Conservation (phyloP, 208 protist genomes). For the Phytomonas sp. region DNA sequence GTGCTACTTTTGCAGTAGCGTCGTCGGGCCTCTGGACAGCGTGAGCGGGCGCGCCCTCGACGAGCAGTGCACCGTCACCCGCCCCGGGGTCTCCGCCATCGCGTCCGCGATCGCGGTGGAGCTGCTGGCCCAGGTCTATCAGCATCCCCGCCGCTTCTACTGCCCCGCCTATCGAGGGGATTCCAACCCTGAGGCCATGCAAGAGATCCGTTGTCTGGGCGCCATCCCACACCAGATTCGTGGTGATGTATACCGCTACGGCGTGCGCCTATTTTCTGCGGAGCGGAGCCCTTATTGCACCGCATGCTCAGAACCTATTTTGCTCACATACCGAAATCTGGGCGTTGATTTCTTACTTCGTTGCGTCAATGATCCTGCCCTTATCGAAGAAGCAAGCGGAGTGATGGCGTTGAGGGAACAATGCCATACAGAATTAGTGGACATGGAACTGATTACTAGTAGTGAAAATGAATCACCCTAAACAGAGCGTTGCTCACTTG, state of each 20-base stretch:
- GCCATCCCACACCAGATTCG: slow-evolving; percentile 83
- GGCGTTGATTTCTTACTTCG: slow-evolving; percentile 87
- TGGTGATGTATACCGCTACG: slow-evolving; percentile 81
- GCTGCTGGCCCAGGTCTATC: slow-evolving; percentile 87
- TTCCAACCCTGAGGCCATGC: slow-evolving; percentile 12
- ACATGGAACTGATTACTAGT: slow-evolving; percentile 21
- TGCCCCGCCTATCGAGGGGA: slow-evolving; percentile 43
- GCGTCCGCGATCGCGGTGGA: slow-evolving; percentile 92
- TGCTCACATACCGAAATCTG: slow-evolving; percentile 48
- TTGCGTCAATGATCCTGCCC: slow-evolving; percentile 82
- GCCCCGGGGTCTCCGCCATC: slow-evolving; percentile 90
- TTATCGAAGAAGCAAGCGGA: slow-evolving; percentile 69
- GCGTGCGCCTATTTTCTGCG: slow-evolving; percentile 46
- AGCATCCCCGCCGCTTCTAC: slow-evolving; percentile 78
- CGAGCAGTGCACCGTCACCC: slow-evolving; percentile 98
- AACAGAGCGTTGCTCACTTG: background rate
- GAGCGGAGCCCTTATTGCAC: slow-evolving; percentile 88
- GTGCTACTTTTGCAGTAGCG: slow-evolving; percentile 98
- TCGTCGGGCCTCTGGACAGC: slow-evolving; percentile 87
- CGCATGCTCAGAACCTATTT: slow-evolving; percentile 84
- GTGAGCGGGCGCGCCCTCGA: slow-evolving; percentile 94
- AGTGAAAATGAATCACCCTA: slow-evolving; percentile 11
- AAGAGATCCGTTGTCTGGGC: slow-evolving; percentile 41
- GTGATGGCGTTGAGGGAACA: slow-evolving; percentile 61
- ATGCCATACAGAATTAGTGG: slow-evolving; percentile 23